Percentiles rank a stretch among this genome's conserved stretches.
These are phyloP conservation scores for Leucosporidium scottii DNA, from an alignment of 768 basidiomycete genomes.

Conservation along the genomic window DNA sequence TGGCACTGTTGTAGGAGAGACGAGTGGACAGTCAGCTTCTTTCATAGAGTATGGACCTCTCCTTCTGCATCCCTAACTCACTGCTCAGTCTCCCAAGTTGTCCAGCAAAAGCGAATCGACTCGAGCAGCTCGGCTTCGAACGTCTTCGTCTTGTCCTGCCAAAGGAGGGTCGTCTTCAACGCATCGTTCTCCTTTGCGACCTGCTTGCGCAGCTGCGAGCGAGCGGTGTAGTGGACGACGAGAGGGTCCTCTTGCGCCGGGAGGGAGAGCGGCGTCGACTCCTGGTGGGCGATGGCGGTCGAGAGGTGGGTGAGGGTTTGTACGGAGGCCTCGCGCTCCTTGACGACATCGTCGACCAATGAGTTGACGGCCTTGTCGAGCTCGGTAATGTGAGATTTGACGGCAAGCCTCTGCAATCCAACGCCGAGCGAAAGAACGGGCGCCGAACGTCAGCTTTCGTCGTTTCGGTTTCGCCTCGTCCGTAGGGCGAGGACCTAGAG, in stretches of 20 bases:
- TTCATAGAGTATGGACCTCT: too few relatives aligned
- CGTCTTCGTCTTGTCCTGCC: constrained; percentile 15
- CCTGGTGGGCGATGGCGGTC: background rate
- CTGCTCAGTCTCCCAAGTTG: constrained; percentile 19
- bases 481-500: background rate
- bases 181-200: constrained; percentile 23
- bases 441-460: background rate
- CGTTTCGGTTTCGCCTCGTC: background rate
- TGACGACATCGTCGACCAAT: constrained; percentile 11
- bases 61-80: background rate
- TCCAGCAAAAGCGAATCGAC: constrained; percentile 16
- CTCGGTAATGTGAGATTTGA: constrained; percentile 9
- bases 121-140: constrained; percentile 11
- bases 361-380: constrained; percentile 21
- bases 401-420: constrained; percentile 2
- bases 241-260: constrained; percentile 20
- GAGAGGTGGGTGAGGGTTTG: background rate
- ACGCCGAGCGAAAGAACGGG: background rate
- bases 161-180: constrained; percentile 5
- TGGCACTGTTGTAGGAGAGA: background rate
- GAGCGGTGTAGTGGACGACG: constrained; percentile 15
- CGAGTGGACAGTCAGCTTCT: background rate
- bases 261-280: background rate
- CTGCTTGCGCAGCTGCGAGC: constrained; percentile 13
- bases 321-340: constrained; percentile 14